Percentiles rank a stretch among this genome's conserved stretches.
Conservation (phyloP, 2,329 filamentous ascomycete genomes). For the Penicillium concentricum region DNA sequence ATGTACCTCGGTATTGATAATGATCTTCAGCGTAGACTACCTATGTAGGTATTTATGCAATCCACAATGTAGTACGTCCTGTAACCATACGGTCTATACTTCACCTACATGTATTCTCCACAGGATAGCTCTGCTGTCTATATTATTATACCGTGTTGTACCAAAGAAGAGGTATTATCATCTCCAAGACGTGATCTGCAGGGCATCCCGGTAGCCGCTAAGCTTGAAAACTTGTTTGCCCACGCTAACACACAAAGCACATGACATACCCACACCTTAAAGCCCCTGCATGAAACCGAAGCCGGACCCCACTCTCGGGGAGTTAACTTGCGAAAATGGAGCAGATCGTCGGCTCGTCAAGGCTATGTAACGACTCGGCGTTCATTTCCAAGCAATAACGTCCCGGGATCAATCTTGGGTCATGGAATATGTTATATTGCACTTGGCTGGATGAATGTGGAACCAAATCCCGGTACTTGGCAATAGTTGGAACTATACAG, state of each 20-base stretch:
- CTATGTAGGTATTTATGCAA: neutral
- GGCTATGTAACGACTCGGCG: neutral
- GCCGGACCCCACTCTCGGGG: neutral
- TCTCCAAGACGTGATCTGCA: neutral
- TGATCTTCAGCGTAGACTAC: neutral
- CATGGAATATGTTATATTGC: neutral
- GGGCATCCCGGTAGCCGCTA: neutral
- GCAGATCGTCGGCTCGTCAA: neutral
- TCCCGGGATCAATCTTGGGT: neutral
- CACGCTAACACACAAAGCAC: neutral
- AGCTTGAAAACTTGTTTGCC: neutral
- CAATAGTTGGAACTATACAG: neutral
- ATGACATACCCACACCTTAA: neutral
- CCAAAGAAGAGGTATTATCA: neutral
- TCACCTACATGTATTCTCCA: neutral
- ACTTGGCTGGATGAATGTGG: neutral
- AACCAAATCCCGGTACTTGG: neutral
- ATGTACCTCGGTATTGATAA: neutral
- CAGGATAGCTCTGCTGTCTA: neutral
- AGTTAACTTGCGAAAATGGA: neutral
- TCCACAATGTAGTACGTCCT: neutral
- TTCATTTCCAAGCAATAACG: neutral
- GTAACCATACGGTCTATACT: neutral
- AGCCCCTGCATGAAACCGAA: neutral
- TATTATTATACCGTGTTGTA: neutral